phyloP scores from a whole-genome alignment of 192 early-diverging fungal genomes.

The Phycomyces blakesleeanus region DNA sequence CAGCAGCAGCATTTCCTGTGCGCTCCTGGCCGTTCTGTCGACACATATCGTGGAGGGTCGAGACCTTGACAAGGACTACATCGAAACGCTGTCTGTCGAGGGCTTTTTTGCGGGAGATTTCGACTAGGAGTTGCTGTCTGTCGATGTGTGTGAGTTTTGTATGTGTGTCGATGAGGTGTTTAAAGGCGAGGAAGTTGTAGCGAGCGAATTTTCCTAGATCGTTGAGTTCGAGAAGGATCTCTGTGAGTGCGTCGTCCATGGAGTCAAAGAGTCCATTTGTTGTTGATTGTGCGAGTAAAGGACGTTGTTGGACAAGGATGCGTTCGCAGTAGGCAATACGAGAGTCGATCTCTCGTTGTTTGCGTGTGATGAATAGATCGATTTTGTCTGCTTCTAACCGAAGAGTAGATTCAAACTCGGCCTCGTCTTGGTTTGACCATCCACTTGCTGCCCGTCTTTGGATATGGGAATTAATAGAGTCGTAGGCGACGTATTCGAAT shows the following conservation, averaged over 20 bases:
- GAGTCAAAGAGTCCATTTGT: slow-evolving; percentile 22
- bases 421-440: slow-evolving; percentile 82
- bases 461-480: slow-evolving; percentile 77
- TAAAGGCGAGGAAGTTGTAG: slow-evolving; percentile 79
- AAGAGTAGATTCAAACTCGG: slow-evolving; percentile 77
- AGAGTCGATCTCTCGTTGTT: slow-evolving; percentile 71
- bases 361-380: slow-evolving; percentile 62
- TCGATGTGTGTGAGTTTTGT: slow-evolving; percentile 73
- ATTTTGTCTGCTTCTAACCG: slow-evolving; percentile 85
- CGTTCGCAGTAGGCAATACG: slow-evolving; percentile 67
- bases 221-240: slow-evolving; percentile 32
- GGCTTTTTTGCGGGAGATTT: slow-evolving; percentile 16
- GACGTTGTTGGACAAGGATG: slow-evolving; percentile 39
- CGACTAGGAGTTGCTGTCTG: slow-evolving; percentile 21
- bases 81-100: slow-evolving; percentile 75
- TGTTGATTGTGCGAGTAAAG: slow-evolving; percentile 40
- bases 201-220: slow-evolving; percentile 36
- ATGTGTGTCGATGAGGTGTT: slow-evolving; percentile 88
- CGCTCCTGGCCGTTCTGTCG: slow-evolving; percentile 15
- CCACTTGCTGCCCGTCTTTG: slow-evolving; percentile 34
- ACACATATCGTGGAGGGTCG: slow-evolving; percentile 29
- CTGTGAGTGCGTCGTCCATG: slow-evolving; percentile 35
- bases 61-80: slow-evolving; percentile 29
- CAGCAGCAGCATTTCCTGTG: slow-evolving; percentile 23
- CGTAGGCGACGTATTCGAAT: slow-evolving; percentile 80